Percentiles rank a stretch among this genome's conserved stretches.
Conservation (phyloP, 2,329 filamentous ascomycete species). For the Colletotrichum sp. region DNA sequence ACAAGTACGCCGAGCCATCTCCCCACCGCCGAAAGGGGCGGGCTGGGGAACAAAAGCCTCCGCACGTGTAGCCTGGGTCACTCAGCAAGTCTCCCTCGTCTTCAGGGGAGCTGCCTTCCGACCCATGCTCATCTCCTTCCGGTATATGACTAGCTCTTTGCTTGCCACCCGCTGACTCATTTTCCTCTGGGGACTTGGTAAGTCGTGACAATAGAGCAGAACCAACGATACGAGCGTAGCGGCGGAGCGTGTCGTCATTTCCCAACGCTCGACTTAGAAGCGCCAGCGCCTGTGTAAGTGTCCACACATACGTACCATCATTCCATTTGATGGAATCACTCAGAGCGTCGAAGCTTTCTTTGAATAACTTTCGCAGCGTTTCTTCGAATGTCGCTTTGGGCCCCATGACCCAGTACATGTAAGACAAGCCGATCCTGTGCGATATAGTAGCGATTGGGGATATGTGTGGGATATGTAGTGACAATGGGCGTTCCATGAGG, state of each 20-base stretch:
- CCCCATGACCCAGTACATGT: neutral
- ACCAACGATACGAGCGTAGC: neutral
- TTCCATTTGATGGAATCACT: neutral
- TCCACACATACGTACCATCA: neutral
- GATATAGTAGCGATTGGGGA: fast-evolving
- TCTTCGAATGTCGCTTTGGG: neutral
- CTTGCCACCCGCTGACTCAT: neutral
- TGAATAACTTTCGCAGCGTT: neutral
- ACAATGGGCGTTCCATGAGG: neutral
- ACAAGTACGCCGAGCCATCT: neutral
- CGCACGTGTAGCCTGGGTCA: neutral
- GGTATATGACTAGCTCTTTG: neutral
- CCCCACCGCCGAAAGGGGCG: neutral
- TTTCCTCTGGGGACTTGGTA: neutral
- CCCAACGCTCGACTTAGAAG: neutral
- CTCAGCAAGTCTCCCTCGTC: neutral
- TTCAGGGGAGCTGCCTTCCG: neutral
- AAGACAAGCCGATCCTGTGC: neutral
- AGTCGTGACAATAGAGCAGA: neutral
- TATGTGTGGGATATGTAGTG: neutral
- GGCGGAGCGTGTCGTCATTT: neutral
- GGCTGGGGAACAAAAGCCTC: neutral
- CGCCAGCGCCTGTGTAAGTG: neutral
- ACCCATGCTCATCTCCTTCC: neutral
- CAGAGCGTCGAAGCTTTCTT: neutral